Base-by-base conservation (phyloP, 352 stramenopile genomes). In the Globisporangium irregulare region DNA sequence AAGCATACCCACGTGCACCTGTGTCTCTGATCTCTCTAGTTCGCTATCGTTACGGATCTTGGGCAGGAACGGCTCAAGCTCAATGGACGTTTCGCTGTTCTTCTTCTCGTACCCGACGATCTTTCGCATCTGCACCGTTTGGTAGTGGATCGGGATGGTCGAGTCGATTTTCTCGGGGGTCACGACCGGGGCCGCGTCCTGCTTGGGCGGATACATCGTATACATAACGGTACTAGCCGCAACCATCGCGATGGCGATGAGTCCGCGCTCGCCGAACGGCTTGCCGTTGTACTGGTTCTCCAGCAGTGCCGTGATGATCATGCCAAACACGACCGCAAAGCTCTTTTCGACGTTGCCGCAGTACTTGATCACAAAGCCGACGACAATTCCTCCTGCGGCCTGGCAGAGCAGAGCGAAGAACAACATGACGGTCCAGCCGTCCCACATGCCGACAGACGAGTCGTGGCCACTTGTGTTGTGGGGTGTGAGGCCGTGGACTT, bases 311-410 rank as follows among this genome's bases (percentile, higher is more conserved):
- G 86, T 93, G 61, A 94, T 87, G 64, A 90, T 80, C 79, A 94
- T 92, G 15, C 87, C 87, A 24, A 81, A 74, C 38, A 95, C 87
- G 18, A 94, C 87, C 0, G 84, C 84, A 65, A 95, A 94, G 70
- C 77, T 90, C 72, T 94, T 93, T 60, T 93, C 82, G 24, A 95
- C 85, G 69, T 93, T 94, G 8, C 87, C 87, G 46, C 84, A 92
- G 74, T 93, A 79, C 73, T 91, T 91, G 70, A 93, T 95, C 38
- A 95, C 87, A 62, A 92, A 91, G 15, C 84, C 87, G 22, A 95
- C 87, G 20, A 93, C 51, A 18, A 95, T 77, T 22, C 87, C 84
- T 58, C 87, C 86, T 15, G 77, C 46, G 2, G 87, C 87, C 70
- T 95, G 86, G 38, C 85, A 89, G 29, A 94, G 65, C 5, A 95